Percentiles rank a stretch among this genome's conserved stretches.
Evolutionary conservation across 139 green algal species (phyloP).

Genomic region (Tetratostichococcus sp.): DNA sequence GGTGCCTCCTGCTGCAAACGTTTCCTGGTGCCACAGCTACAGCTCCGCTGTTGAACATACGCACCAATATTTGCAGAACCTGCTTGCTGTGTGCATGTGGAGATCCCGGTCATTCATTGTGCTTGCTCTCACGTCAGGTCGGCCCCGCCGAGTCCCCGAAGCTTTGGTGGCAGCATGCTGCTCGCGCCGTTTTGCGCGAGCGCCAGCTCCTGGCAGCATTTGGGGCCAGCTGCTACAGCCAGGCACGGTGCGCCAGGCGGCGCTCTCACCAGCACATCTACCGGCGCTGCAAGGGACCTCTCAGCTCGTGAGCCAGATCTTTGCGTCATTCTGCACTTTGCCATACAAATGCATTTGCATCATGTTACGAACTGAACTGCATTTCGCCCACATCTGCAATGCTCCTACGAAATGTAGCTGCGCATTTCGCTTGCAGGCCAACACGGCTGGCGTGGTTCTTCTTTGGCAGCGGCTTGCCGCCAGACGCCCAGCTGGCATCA

Average conservation of each 20-base stretch:
- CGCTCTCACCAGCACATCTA: constrained; percentile 6
- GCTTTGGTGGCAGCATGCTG: constrained; percentile 23
- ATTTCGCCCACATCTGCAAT: too few relatives aligned
- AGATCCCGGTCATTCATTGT: background rate
- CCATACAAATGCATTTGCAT: too few relatives aligned
- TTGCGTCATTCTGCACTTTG: background rate
- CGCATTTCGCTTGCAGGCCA: background rate
- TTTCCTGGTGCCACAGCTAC: too few relatives aligned
- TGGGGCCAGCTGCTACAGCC: background rate
- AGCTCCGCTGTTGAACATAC: too few relatives aligned
- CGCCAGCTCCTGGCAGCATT: background rate
- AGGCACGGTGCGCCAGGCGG: background rate
- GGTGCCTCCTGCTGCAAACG: background rate
- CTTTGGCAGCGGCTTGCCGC: background rate
- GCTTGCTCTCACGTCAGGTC: background rate
- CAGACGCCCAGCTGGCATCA: background rate
- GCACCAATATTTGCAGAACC: too few relatives aligned
- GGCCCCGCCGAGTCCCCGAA: background rate
- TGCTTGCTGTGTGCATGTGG: background rate
- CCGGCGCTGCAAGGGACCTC: background rate
- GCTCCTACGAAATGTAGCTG: too few relatives aligned
- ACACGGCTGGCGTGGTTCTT: background rate
- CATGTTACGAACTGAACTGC: too few relatives aligned
- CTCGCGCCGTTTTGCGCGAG: constrained; percentile 13
- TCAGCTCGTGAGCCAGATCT: background rate